Percentiles rank a stretch among this genome's conserved stretches.
Conservation (phyloP, 2,329 filamentous ascomycete genomes). For the Fusarium floridanum region DNA sequence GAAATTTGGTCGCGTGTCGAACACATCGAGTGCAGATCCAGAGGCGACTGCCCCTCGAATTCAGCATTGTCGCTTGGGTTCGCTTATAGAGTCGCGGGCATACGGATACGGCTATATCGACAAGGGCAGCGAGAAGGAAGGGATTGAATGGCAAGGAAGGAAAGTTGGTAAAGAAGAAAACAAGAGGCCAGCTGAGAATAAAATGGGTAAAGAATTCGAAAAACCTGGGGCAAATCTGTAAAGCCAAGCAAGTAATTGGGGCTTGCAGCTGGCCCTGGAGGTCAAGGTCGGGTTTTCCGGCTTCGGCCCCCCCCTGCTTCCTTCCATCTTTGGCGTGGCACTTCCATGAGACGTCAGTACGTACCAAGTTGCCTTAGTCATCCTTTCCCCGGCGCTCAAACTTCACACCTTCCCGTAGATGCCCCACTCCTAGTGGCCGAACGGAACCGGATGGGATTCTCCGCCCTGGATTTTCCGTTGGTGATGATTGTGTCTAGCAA, state of each 20-base stretch:
- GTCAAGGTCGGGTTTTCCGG: conserved; percentile 31
- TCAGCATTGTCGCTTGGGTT: conserved; percentile 46
- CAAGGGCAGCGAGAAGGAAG: not conserved
- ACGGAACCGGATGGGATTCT: conserved; percentile 43
- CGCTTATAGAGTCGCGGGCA: conserved; percentile 12
- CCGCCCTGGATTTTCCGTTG: conserved; percentile 48
- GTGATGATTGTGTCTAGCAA: conserved; percentile 38
- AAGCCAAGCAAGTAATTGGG: conserved; percentile 9
- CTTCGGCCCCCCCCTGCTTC: conserved; percentile 31
- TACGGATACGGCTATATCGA: conserved; percentile 19
- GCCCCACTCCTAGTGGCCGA: conserved; percentile 32
- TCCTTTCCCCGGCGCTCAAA: conserved; percentile 9
- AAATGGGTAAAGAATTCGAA: conserved; percentile 23
- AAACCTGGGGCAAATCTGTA: conserved; percentile 22
- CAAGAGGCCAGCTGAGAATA: conserved; percentile 8
- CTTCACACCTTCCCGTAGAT: not conserved
- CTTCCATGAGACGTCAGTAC: conserved; percentile 8
- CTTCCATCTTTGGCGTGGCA: conserved; percentile 19
- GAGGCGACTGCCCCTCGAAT: conserved; percentile 54
- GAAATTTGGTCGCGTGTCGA: conserved; percentile 53
- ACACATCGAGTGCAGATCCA: conserved; percentile 76
- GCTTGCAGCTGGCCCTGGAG: conserved; percentile 9
- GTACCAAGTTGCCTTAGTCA: conserved; percentile 35
- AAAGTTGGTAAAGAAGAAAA: conserved; percentile 1
- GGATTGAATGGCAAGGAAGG: not conserved